A percentile compares a stretch with the other conserved stretches of the same genome.
Conservation (phyloP, 345 rosid genomes). For the Mangifera indica region DNA sequence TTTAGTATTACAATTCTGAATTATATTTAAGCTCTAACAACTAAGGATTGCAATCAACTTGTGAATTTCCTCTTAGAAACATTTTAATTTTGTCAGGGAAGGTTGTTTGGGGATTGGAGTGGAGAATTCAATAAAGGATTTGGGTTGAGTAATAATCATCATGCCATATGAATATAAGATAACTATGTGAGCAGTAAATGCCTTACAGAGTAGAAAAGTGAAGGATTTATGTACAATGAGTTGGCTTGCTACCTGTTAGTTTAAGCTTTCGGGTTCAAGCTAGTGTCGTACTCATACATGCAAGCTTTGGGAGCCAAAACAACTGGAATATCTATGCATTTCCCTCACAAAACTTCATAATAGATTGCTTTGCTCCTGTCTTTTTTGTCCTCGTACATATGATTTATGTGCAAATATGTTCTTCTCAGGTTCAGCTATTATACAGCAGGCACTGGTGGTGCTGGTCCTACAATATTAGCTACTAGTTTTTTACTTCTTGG, state of each 20-base stretch:
- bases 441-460: conserved; percentile 97
- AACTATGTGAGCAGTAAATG: background rate
- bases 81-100: background rate
- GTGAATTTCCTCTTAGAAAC: background rate
- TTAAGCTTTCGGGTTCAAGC: background rate
- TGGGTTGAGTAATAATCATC: too few species aligned
- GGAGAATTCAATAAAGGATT: background rate
- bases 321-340: background rate
- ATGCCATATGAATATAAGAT: background rate
- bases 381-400: background rate
- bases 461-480: conserved; percentile 92
- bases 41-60: background rate
- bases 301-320: background rate
- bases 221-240: background rate
- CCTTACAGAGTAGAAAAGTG: background rate
- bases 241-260: background rate
- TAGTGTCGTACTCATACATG: background rate
- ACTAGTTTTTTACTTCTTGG: conserved; percentile 94
- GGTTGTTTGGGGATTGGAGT: background rate
- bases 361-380: background rate
- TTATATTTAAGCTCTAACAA: background rate
- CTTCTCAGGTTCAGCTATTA: conserved; percentile 77
- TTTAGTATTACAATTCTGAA: background rate
- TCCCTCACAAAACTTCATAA: background rate
- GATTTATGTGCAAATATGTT: conserved; percentile 12